Conservation (phyloP, 805 yeast species). For the Yamadazyma laniorum region DNA sequence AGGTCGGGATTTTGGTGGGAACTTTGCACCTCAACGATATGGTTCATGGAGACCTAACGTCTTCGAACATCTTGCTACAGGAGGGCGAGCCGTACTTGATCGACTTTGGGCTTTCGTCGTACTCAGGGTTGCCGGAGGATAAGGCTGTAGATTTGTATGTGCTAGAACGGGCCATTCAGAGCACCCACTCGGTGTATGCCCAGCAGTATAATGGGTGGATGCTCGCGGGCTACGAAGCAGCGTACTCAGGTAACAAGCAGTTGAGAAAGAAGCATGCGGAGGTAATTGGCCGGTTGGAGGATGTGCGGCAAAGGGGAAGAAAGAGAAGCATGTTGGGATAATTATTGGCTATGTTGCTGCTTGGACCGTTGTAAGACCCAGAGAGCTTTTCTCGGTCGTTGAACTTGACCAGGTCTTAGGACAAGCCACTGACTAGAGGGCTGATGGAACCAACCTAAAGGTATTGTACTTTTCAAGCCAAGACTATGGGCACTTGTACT, state of each 20-base stretch:
- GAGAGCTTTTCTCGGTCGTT: too few relatives aligned
- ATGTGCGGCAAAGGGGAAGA: slow-evolving; percentile 87
- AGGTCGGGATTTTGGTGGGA: slow-evolving; percentile 69
- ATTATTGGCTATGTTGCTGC: too few relatives aligned
- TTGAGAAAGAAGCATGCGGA: slow-evolving; percentile 49
- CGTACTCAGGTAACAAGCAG: slow-evolving; percentile 19
- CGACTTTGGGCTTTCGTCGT: slow-evolving; percentile 88
- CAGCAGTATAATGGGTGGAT: slow-evolving; percentile 65
- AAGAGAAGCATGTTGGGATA: slow-evolving; percentile 90
- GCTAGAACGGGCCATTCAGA: slow-evolving; percentile 82
- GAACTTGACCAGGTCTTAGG: too few relatives aligned
- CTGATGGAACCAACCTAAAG: too few relatives aligned
- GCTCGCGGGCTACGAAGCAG: slow-evolving; percentile 60
- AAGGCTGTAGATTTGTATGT: slow-evolving; percentile 97
- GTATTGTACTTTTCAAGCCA: too few relatives aligned
- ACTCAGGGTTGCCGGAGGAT: slow-evolving; percentile 76
- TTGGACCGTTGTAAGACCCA: too few relatives aligned
- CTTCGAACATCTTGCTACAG: slow-evolving; percentile 73
- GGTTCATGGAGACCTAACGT: slow-evolving; percentile 92
- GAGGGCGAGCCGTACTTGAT: slow-evolving; percentile 57
- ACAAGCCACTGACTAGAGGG: too few relatives aligned
- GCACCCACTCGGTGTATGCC: slow-evolving; percentile 83
- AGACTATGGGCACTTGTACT: too few relatives aligned
- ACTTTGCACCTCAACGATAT: slow-evolving; percentile 71
- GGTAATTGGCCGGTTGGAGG: slow-evolving; percentile 64